Conservation (phyloP, 2,329 filamentous ascomycete genomes). For the Fusarium succisae region DNA sequence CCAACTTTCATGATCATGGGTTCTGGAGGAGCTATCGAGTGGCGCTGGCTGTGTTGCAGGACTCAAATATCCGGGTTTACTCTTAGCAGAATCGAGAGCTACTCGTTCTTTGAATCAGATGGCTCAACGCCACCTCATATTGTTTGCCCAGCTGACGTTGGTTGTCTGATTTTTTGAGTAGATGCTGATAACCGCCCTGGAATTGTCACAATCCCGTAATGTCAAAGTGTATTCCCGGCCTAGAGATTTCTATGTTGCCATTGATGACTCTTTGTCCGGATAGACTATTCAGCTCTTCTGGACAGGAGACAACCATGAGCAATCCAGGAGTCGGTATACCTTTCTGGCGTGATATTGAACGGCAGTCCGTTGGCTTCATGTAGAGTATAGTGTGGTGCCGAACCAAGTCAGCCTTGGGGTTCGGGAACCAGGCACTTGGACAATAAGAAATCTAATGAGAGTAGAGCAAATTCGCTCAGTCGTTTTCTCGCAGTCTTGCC, state of each 20-base stretch:
- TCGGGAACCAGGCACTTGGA: background rate
- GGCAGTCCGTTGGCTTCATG: background rate
- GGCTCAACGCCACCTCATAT: background rate
- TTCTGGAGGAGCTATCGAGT: background rate
- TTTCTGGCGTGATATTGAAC: background rate
- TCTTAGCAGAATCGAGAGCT: background rate
- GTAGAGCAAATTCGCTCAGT: constrained; percentile 17
- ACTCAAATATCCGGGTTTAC: no score
- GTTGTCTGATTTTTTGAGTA: background rate
- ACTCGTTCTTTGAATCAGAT: background rate
- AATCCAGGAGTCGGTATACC: no score
- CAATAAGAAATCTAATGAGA: background rate
- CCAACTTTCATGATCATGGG: background rate
- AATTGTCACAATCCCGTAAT: no score
- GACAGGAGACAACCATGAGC: background rate
- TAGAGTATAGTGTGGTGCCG: background rate
- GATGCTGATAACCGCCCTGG: background rate
- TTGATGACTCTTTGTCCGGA: background rate
- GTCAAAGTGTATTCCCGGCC: background rate
- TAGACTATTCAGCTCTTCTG: no score
- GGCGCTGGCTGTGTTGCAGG: background rate
- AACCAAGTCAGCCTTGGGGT: background rate
- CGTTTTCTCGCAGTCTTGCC: constrained; percentile 62
- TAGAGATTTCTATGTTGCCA: background rate
- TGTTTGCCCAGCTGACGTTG: background rate